A percentile compares a stretch with the other conserved stretches of the same genome.
Evolutionary conservation across 805 yeast species (phyloP).

Genomic region (Starmera amethionina): DNA sequence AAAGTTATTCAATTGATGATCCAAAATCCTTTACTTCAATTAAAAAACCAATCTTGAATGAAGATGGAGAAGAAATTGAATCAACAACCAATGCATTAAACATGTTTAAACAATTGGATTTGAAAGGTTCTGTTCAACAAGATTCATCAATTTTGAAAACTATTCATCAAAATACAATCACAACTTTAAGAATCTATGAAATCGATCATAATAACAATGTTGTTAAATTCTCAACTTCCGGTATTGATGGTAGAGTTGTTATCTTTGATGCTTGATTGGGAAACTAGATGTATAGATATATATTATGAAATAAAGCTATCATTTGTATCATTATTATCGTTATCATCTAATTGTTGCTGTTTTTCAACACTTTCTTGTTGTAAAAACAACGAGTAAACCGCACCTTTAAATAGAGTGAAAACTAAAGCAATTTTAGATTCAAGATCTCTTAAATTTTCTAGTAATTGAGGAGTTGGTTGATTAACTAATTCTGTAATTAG

Average conservation of each 20-base stretch:
- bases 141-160: constrained; percentile 49
- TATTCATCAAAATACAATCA: constrained; percentile 86
- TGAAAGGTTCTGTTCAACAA: constrained; percentile 68
- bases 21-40: constrained; percentile 21
- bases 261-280: constrained; percentile 45
- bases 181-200: constrained; percentile 46
- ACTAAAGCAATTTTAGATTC: constrained; percentile 58
- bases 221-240: constrained; percentile 60
- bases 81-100: constrained; percentile 59
- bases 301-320: background rate
- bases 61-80: constrained; percentile 33
- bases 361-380: constrained; percentile 30
- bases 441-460: constrained; percentile 45
- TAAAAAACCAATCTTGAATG: constrained; percentile 34
- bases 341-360: constrained; percentile 4
- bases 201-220: constrained; percentile 36
- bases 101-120: constrained; percentile 92
- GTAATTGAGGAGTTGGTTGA: constrained; percentile 22
- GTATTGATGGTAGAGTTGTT: constrained; percentile 88
- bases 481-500: constrained; percentile 14
- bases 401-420: constrained; percentile 57
- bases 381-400: constrained; percentile 55
- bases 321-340: background rate
- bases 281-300: background rate
- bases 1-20: constrained; percentile 33